Conservation (phyloP, 2,329 filamentous ascomycete species). For the Aureobasidium sp. region DNA sequence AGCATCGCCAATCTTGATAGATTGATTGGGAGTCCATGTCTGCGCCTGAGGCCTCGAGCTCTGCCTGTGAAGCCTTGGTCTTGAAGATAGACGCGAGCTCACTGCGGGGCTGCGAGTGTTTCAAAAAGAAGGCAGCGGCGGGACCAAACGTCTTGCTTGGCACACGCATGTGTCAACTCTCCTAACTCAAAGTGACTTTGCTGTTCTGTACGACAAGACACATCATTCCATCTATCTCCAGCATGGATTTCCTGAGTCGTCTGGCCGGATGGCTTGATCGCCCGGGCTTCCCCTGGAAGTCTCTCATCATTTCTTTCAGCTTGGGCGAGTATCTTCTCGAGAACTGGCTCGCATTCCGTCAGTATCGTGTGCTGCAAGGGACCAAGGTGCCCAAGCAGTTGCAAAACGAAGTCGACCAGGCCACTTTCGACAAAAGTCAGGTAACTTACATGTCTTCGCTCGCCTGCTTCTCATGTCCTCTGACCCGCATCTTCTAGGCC, state of each 20-base stretch:
- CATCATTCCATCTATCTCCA: not conserved
- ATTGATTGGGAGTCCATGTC: not conserved
- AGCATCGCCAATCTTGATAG: not conserved
- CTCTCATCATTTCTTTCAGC: slow-evolving; percentile 88
- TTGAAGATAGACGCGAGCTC: not conserved
- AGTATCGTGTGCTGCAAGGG: slow-evolving; percentile 78
- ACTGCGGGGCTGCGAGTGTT: not conserved
- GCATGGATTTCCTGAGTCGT: slow-evolving; percentile 43
- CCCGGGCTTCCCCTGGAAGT: slow-evolving; percentile 95
- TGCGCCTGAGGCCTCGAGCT: not conserved
- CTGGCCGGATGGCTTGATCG: slow-evolving; percentile 83
- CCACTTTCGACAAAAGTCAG: slow-evolving; percentile 92
- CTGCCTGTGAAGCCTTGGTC: not conserved
- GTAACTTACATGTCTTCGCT: slow-evolving; percentile 32
- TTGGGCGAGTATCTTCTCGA: slow-evolving; percentile 87
- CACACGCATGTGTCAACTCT: not conserved
- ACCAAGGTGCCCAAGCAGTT: slow-evolving; percentile 79
- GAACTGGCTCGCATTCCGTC: slow-evolving; percentile 78
- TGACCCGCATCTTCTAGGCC: slow-evolving; percentile 43
- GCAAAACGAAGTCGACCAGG: slow-evolving; percentile 76
- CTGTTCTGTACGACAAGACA: slow-evolving; percentile 7
- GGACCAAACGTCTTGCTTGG: slow-evolving; percentile 9
- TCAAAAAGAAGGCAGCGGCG: not conserved
- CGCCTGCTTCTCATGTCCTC: slow-evolving; percentile 11
- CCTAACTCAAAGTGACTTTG: not conserved